These are phyloP conservation scores for Cunninghamia lanceolata DNA, from an alignment of 75 land plant species.

Conservation along the genomic window DNA sequence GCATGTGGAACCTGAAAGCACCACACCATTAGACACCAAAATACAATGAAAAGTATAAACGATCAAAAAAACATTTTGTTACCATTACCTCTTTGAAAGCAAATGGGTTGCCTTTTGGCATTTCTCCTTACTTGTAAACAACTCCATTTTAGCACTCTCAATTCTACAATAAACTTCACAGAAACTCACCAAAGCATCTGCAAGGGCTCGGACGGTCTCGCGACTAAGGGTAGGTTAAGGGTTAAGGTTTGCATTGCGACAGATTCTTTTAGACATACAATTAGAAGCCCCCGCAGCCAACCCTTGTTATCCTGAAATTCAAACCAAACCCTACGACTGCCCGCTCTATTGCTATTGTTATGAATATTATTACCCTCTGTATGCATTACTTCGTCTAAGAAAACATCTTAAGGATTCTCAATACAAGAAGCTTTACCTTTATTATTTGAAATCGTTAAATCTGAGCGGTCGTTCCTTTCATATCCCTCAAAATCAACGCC, in stretches of 20 bases:
- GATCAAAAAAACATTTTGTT: background rate
- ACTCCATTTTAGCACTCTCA: slow-evolving; percentile 34
- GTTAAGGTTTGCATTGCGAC: background rate
- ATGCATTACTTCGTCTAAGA: background rate
- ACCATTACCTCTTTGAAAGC: slow-evolving; percentile 9
- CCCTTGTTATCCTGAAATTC: background rate
- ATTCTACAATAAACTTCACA: slow-evolving; percentile 26
- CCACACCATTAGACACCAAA: background rate
- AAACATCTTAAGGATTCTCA: background rate
- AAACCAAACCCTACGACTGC: background rate
- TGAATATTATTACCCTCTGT: background rate
- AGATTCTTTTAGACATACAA: background rate
- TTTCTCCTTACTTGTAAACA: slow-evolving; percentile 7
- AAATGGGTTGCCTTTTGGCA: background rate
- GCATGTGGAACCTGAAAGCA: slow-evolving; percentile 4
- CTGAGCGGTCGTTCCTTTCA: background rate
- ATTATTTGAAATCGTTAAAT: background rate
- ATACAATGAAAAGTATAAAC: background rate
- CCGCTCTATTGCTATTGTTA: background rate
- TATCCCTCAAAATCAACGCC: slow-evolving; percentile 5
- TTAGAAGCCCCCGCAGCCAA: background rate
- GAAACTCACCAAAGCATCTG: slow-evolving; percentile 24
- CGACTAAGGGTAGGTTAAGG: background rate
- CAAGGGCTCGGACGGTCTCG: slow-evolving; percentile 10
- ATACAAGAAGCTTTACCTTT: slow-evolving; percentile 7